Evolutionary conservation across 1,284 basidiomycete species (phyloP).

Genomic region (Melampsora larici-populina): DNA sequence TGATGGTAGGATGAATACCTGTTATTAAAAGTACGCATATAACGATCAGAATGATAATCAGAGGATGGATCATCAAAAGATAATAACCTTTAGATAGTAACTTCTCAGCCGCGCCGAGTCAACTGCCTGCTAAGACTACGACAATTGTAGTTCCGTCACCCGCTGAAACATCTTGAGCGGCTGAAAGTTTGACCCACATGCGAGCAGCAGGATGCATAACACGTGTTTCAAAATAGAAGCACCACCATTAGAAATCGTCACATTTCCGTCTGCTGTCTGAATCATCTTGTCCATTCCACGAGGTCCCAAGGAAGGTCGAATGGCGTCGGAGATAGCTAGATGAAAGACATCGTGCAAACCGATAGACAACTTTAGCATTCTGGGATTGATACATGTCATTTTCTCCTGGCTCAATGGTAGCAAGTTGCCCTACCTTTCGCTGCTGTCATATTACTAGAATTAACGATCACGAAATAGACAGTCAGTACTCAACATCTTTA

Average conservation of each 20-base stretch:
- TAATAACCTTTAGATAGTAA: constrained; percentile 60
- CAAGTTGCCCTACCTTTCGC: constrained; percentile 44
- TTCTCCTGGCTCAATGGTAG: constrained; percentile 21
- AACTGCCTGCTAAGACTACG: constrained; percentile 88
- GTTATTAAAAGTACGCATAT: background rate
- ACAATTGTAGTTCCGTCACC: constrained; percentile 98
- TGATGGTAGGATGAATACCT: constrained; percentile 92
- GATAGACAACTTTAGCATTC: too few relatives aligned
- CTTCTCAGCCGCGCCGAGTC: constrained; percentile 93
- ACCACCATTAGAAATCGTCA: constrained; percentile 97
- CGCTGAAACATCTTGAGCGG: constrained; percentile 97
- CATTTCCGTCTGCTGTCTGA: constrained; percentile 92
- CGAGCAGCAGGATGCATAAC: constrained; percentile 96
- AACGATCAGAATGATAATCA: background rate
- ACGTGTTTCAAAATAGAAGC: constrained; percentile 94
- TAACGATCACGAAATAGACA: background rate
- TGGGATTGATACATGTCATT: background rate
- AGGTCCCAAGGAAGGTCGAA: constrained; percentile 92
- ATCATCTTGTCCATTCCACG: constrained; percentile 99
- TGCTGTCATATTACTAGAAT: constrained; percentile 35
- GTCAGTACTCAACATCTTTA: background rate
- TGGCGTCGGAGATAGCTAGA: constrained; percentile 92
- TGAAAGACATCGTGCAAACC: background rate
- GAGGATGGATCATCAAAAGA: background rate
- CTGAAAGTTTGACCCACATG: constrained; percentile 97